Evolutionary conservation across 2,329 filamentous ascomycete species (phyloP), one percentile per base, ranked within the genome.

Genomic region (Nectriaceae sp.): DNA sequence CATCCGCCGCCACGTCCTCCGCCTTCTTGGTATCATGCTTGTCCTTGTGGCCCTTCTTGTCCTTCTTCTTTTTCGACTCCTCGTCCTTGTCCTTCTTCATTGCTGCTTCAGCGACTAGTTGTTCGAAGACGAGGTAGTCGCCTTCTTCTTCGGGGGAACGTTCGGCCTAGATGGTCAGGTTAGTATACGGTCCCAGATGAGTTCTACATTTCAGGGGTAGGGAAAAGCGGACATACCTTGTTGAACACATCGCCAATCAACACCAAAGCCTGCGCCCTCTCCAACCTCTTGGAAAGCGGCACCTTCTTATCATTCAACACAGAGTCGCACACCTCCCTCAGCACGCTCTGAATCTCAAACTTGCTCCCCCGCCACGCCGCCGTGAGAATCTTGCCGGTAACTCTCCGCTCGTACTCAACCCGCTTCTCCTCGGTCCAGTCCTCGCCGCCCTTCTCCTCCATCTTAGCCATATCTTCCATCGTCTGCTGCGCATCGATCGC

Each of bases 391-490:
- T 99, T 99, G 65, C 94, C 94, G 10, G 94, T 99, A 20, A 97
- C 93, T 61, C 88, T 85, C 65, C 93, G 87, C 78, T 97, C 94
- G 64, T 96, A 97, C 74, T 99, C 94, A 36, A 87, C 86, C 73
- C 92, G 91, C 77, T 89, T 92, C 83, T 97, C 94, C 54, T 99
- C 94, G 1, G 94, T 97, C 94, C 94, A 99, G 53, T 96, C 91
- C 47, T 97, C 94, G 42, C 94, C 94, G 44, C 93, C 94, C 64
- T 87, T 86, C 76, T 97, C 89, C 75, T 99, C 94, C 72, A 93
- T 79, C 69, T 93, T 91, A 46, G 91, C 92, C 94, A 99, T 97
- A 71, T 97, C 93, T 75, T 99, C 93, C 84, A 99, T 96, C 51
- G 92, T 96, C 76, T 96, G 88, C 75, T 99, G 94, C 21, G 94